Percentiles rank a stretch among this genome's conserved stretches.
Evolutionary conservation across 23 red algal genomes (phyloP).

Genomic region (Pyropia yezoensis): DNA sequence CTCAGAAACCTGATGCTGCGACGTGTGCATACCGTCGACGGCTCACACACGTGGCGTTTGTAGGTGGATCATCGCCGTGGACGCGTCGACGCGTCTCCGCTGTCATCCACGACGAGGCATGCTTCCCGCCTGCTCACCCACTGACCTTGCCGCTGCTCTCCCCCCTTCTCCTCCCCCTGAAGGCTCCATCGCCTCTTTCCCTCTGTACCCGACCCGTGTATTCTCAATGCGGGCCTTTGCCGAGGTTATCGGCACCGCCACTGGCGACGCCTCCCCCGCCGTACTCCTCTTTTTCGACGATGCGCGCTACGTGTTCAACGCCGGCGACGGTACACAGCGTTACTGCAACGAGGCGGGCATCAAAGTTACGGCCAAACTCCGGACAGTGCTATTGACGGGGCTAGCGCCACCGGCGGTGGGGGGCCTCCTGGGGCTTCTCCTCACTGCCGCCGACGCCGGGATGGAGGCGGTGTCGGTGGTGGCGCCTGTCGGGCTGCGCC

Average conservation of each 20-base stretch:
- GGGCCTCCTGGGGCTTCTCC: constrained; percentile 63
- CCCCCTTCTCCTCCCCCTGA: not conserved
- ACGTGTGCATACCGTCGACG: too few relatives aligned
- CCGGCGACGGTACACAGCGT: constrained; percentile 87
- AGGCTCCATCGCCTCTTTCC: not conserved
- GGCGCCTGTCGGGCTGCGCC: constrained; percentile 47
- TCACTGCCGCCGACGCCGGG: constrained; percentile 84
- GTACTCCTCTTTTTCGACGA: constrained; percentile 82
- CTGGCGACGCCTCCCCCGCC: constrained; percentile 30
- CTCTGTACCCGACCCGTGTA: not conserved
- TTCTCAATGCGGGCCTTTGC: constrained; percentile 38
- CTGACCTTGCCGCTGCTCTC: not conserved
- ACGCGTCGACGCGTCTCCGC: too few relatives aligned
- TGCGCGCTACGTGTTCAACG: constrained; percentile 77
- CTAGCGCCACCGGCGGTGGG: constrained; percentile 46
- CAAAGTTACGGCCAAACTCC: constrained; percentile 44
- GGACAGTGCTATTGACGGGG: constrained; percentile 37
- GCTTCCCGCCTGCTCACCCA: not conserved
- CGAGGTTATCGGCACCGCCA: constrained; percentile 49
- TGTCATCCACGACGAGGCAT: too few relatives aligned
- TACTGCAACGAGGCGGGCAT: constrained; percentile 65
- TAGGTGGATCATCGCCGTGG: too few relatives aligned
- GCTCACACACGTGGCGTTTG: too few relatives aligned
- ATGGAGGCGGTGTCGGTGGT: constrained; percentile 26
- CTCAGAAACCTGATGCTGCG: too few relatives aligned